Conservation (phyloP, 192 early-diverging fungal genomes). For the Backusella tarrabulga region DNA sequence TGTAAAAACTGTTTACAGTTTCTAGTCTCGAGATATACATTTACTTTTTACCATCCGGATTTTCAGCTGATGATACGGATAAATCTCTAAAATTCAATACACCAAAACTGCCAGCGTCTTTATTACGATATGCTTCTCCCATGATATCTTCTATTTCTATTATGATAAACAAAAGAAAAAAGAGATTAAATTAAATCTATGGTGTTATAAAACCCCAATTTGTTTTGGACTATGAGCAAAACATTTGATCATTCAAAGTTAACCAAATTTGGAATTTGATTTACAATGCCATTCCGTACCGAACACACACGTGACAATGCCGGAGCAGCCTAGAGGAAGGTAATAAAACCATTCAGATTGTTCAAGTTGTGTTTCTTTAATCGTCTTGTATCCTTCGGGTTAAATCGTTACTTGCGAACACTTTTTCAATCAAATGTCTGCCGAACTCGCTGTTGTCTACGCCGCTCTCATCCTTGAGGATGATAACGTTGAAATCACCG, state of each 20-base stretch:
- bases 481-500: slow-evolving; percentile 94
- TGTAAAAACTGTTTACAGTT: no score
- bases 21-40: not conserved
- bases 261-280: not conserved
- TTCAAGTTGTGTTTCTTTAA: slow-evolving; percentile 1
- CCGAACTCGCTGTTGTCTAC: slow-evolving; percentile 92
- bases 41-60: not conserved
- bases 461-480: slow-evolving; percentile 98
- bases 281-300: not conserved
- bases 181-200: not conserved
- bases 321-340: not conserved
- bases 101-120: slow-evolving; percentile 3
- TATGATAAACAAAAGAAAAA: not conserved
- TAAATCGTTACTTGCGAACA: slow-evolving; percentile 18
- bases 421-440: slow-evolving; percentile 28
- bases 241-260: not conserved
- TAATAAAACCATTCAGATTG: not conserved
- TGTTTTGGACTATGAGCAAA: not conserved
- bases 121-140: not conserved
- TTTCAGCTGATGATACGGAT: slow-evolving; percentile 12
- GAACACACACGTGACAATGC: not conserved
- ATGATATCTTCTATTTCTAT: not conserved
- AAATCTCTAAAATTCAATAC: slow-evolving; percentile 29
- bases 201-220: not conserved
- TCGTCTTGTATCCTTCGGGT: slow-evolving; percentile 19